Percentiles rank a stretch among this genome's conserved stretches.
These are phyloP conservation scores for Amaranthus tricolor DNA, from an alignment of 179 eudicot species.

Conservation along the genomic window DNA sequence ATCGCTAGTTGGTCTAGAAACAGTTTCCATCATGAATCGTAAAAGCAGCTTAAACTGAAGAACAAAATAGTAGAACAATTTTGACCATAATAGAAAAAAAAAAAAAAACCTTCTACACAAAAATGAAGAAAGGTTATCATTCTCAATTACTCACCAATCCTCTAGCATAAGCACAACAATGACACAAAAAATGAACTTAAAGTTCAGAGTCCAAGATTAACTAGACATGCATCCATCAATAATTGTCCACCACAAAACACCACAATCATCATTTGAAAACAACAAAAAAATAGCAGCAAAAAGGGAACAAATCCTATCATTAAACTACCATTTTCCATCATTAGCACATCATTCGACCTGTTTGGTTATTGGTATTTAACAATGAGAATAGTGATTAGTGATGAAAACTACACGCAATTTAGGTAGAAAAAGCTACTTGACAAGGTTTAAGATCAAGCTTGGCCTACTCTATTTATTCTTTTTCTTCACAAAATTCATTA, in stretches of 20 bases:
- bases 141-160: not conserved
- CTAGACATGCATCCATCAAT: not conserved
- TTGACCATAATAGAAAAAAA: not conserved
- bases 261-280: not conserved
- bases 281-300: not conserved
- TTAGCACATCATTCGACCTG: no score
- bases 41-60: not conserved
- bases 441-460: no score
- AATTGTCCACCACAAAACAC: not conserved
- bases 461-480: no score
- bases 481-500: no score
- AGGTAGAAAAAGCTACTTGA: no score
- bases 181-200: not conserved
- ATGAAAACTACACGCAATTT: no score
- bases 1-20: not conserved
- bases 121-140: not conserved
- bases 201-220: not conserved
- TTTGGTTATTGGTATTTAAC: no score
- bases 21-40: no score
- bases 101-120: not conserved
- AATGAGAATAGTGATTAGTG: no score
- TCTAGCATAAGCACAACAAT: not conserved
- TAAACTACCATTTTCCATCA: not conserved
- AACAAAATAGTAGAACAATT: not conserved
- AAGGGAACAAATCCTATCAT: not conserved